Percentiles rank a stretch among this genome's conserved stretches.
phyloP scores from a whole-genome alignment of 2,329 filamentous ascomycete genomes.

The Zymoseptoria brevis region DNA sequence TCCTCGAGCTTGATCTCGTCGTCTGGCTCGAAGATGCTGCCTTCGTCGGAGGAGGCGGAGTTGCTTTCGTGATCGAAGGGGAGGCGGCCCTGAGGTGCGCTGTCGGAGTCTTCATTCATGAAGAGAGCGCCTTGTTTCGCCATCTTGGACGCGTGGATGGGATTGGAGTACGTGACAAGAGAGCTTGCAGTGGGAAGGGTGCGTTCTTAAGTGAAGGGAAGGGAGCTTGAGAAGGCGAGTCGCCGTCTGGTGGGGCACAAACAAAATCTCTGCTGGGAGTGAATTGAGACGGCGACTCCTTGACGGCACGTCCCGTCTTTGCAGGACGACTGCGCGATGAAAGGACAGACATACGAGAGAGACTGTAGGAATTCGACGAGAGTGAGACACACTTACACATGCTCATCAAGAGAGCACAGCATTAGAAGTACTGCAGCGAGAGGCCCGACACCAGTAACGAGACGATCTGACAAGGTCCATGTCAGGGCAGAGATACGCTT shows the following conservation, averaged over 20 bases:
- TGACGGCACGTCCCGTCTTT: neutral
- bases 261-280: neutral
- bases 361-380: neutral
- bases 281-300: neutral
- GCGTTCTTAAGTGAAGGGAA: neutral
- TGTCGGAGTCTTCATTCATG: neutral
- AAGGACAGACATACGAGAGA: neutral
- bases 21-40: neutral
- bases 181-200: neutral
- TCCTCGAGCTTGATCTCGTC: slow-evolving; percentile 17
- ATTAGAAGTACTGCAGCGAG: neutral
- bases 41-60: neutral
- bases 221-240: neutral
- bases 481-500: neutral
- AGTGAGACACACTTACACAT: neutral
- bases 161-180: neutral
- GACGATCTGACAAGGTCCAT: neutral
- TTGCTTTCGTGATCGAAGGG: neutral
- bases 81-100: neutral
- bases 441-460: neutral
- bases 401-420: neutral
- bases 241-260: neutral
- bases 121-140: neutral
- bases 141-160: neutral
- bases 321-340: neutral